Evolutionary conservation across 345 rosid species (phyloP), one percentile per base, ranked within the genome.

Genomic region (Citrus sp.): DNA sequence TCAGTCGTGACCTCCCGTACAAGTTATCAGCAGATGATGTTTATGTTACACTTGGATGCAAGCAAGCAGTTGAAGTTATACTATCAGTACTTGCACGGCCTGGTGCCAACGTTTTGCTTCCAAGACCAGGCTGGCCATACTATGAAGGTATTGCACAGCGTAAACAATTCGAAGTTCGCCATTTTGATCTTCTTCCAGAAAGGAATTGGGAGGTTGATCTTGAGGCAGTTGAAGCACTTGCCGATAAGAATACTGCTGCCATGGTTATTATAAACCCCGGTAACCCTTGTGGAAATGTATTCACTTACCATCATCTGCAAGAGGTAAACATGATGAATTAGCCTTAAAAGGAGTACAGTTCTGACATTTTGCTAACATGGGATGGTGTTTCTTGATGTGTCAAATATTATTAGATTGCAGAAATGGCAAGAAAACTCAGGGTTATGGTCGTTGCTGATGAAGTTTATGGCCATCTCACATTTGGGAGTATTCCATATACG

Each of bases 401-500:
- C 60, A 21, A 58, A 59, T 24, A 28, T 21, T 30, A 73, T 46
- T 3, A 46, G 67, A 61, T 91, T 72, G 95, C 95, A 2, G 94
- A 88, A 79, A 86, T 84, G 3, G 94, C 98, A 28, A 78, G 76
- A 62, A 88, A 90, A 80, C 90, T 90, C 28, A 89, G 91, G 58
- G 91, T 90, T 82, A 67, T 91, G 88, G 92, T 93, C 72, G 84
- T 90, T 67, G 78, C 93, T 6, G 98, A 92, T 76, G 98, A 93
- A 78, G 94, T 88, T 24, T 91, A 93, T 73, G 83, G 69, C 25
- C 87, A 90, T 76, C 83, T 89, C 9, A 71, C 85, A 28, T 90
- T 87, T 75, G 96, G 96, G 70, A 82, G 78, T 64, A 88, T 73
- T 2, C 85, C 86, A 6, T 90, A 84, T 81, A 87, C 89, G 54